These are phyloP conservation scores for Fragaria vesca DNA, from an alignment of 306 rosid species.

Conservation along the genomic window DNA sequence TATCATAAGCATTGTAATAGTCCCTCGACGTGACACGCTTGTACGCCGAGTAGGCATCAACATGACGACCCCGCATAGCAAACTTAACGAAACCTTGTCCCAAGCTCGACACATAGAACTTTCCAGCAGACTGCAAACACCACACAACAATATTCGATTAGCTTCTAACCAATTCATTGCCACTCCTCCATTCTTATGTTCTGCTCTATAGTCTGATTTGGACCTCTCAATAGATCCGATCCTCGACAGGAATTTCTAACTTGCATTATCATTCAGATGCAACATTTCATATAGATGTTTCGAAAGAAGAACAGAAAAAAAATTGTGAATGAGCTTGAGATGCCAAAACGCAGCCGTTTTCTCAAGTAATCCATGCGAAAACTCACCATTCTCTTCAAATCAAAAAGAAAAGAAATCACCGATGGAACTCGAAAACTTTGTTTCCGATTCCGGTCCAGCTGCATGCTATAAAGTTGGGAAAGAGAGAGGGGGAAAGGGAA, in stretches of 20 bases:
- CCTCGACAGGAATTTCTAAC: neutral
- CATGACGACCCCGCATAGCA: conserved; percentile 69
- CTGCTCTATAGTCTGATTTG: no score
- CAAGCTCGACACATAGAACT: conserved; percentile 18
- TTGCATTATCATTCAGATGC: no score
- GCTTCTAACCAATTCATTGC: no score
- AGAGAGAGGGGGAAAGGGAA: neutral
- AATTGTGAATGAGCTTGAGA: neutral
- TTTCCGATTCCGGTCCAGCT: neutral
- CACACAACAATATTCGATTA: neutral
- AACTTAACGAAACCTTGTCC: conserved; percentile 34
- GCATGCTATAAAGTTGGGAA: neutral
- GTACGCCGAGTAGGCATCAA: conserved; percentile 25
- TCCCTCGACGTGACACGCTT: conserved; percentile 60
- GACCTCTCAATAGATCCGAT: neutral
- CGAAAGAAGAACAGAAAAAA: neutral
- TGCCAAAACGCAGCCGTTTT: neutral
- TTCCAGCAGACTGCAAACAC: conserved; percentile 28
- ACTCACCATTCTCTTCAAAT: conserved; percentile 25
- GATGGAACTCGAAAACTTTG: neutral
- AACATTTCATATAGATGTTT: neutral
- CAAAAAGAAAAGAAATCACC: neutral
- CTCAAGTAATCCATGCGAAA: neutral
- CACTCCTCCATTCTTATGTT: no score
- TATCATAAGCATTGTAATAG: conserved; percentile 29